Percentiles rank a stretch among this genome's conserved stretches.
These are phyloP conservation scores for Solanum neorickii DNA, from an alignment of 257 asterid genomes.

Conservation along the genomic window DNA sequence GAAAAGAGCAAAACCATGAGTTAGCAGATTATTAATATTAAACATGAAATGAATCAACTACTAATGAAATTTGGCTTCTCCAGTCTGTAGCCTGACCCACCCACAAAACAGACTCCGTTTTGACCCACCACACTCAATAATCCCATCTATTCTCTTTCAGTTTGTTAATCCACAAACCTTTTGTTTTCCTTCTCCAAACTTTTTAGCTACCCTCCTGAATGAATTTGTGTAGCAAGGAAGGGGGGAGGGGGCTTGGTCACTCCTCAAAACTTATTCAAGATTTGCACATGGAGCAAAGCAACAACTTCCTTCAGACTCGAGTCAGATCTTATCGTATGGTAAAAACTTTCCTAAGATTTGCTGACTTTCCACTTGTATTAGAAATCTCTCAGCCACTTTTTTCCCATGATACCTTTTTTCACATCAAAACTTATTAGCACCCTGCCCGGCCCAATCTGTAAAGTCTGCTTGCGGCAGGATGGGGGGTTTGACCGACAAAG, in stretches of 20 bases:
- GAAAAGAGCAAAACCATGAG: slow-evolving; percentile 9
- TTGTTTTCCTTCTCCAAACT: neutral
- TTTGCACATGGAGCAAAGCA: neutral
- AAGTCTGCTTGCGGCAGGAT: neutral
- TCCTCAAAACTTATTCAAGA: neutral
- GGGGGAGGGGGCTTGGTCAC: neutral
- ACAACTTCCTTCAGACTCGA: neutral
- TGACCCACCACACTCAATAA: neutral
- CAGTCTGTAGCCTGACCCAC: neutral
- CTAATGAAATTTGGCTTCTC: neutral
- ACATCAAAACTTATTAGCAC: neutral
- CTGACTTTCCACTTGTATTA: neutral
- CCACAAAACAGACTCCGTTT: neutral
- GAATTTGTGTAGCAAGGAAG: neutral
- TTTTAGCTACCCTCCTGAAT: neutral
- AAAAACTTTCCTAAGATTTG: neutral
- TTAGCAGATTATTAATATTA: neutral
- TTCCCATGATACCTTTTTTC: neutral
- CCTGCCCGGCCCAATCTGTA: neutral
- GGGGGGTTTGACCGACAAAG: neutral
- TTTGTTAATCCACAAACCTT: neutral
- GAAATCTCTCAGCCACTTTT: neutral
- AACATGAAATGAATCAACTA: neutral
- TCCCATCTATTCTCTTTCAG: neutral
- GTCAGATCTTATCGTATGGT: neutral